A percentile compares a stretch with the other conserved stretches of the same genome.
Conservation (phyloP, 352 stramenopile species). For the Pythium folliculosum region DNA sequence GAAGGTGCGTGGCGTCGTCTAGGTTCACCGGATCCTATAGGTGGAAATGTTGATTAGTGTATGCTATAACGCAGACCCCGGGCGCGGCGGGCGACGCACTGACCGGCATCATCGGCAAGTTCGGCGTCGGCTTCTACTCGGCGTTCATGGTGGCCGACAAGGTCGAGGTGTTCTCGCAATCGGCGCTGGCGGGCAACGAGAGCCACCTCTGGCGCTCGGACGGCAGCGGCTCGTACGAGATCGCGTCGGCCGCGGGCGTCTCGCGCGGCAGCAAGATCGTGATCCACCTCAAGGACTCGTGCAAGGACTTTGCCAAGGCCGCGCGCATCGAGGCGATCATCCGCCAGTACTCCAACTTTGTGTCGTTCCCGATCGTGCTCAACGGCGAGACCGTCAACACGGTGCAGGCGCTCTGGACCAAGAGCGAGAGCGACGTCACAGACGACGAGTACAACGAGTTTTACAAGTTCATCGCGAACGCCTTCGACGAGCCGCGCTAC, state of each 20-base stretch:
- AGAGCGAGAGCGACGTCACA: constrained; percentile 93
- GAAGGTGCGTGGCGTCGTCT: constrained; percentile 32
- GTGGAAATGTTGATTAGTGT: background rate
- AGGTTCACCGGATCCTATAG: background rate
- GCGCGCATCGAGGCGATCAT: constrained; percentile 96
- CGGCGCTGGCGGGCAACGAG: constrained; percentile 48
- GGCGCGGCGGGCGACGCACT: constrained; percentile 71
- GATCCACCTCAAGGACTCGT: constrained; percentile 97
- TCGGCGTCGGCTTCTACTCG: constrained; percentile 99
- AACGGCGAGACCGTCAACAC: constrained; percentile 98
- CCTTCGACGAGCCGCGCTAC: constrained; percentile 94
- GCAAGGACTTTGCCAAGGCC: constrained; percentile 93
- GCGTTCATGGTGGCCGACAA: constrained; percentile 99
- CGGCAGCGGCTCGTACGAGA: constrained; percentile 81
- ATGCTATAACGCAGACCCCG: constrained; percentile 33
- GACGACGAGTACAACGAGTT: constrained; percentile 98
- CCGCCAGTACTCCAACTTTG: constrained; percentile 99
- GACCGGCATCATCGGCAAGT: constrained; percentile 98
- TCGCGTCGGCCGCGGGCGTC: constrained; percentile 68
- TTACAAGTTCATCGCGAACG: constrained; percentile 97
- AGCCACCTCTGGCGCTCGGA: constrained; percentile 79
- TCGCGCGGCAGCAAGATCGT: constrained; percentile 96
- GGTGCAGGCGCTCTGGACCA: constrained; percentile 97
- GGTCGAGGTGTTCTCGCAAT: constrained; percentile 93
- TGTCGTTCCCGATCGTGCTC: constrained; percentile 98